Base-by-base conservation (phyloP, 257 asterid species). In the Marsdenia floribunda region DNA sequence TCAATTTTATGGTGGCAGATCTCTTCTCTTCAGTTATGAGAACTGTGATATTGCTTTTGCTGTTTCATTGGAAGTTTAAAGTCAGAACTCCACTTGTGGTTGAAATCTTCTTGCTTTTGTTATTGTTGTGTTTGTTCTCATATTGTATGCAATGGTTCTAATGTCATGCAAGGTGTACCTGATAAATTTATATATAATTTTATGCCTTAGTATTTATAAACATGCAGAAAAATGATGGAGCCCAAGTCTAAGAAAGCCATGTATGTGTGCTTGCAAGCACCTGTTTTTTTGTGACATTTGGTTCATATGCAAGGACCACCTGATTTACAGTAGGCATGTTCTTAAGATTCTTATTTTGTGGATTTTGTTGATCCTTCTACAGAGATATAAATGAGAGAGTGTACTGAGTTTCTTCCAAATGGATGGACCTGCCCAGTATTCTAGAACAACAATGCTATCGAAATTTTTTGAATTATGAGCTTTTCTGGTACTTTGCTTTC, bases 221-320 rank as follows among this genome's bases (percentile, higher is more conserved):
- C 63, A 75, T 84, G 85, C 93, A 92, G 99, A 83, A 95, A 71
- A 86, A 88, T 91, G 92, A 78, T 80, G 84, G 96, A 80, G 86
- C 92, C 86, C 16, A 90, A 79, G 81, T 95, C 97, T 50, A 89
- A 82, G 83, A 95, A 89, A 88, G 99, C 99, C 69, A 86, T 87
- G 71, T 83, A 88, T 74, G 96, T 92, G 58, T 81, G 85, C 38
- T 65, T 44, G 59, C 87, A 88, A 80, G 99, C 99, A 59, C 96
- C 98, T 70, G 65, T 49, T 71, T 88, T 88, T 82, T 88, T 92
- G 98, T 80, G 89, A 88, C 80, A 88, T 95, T 77, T 88, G 91
- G 90, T 92, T 95, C 83, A 69, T 88, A 76, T 95, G 98, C 87
- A 95, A 90, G 83, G 99, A 96, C 70, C 84, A 87, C 76, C 90